These are phyloP conservation scores for Hypoxylon sp. DNA, from an alignment of 2,329 filamentous ascomycete genomes.

Conservation along the genomic window DNA sequence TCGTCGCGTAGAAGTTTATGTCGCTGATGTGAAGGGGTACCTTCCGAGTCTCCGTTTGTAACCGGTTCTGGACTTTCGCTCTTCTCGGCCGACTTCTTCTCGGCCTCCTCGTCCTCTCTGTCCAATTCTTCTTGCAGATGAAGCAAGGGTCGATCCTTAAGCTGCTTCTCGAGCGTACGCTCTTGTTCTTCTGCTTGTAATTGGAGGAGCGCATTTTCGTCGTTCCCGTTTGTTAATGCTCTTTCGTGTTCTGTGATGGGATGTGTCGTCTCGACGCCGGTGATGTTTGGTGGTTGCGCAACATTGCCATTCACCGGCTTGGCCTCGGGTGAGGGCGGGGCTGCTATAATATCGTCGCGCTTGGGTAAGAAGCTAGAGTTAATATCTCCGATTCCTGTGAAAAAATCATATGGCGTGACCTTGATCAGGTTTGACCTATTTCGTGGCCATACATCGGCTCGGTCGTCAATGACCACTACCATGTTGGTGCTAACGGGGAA, in stretches of 20 bases:
- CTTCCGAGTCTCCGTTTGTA: slow-evolving; percentile 51
- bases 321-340: slow-evolving; percentile 44
- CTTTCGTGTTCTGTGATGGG: slow-evolving; percentile 44
- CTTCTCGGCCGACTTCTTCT: slow-evolving; percentile 63
- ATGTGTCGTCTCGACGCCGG: slow-evolving; percentile 25
- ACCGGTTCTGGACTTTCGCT: slow-evolving; percentile 56
- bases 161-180: slow-evolving; percentile 87
- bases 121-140: slow-evolving; percentile 94
- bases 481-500: slow-evolving; percentile 99
- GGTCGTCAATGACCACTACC: slow-evolving; percentile 98
- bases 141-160: slow-evolving; percentile 89
- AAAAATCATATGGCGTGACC: slow-evolving; percentile 96
- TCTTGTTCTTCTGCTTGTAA: slow-evolving; percentile 89
- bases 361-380: slow-evolving; percentile 97
- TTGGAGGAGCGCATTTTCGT: slow-evolving; percentile 68
- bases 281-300: slow-evolving; percentile 25
- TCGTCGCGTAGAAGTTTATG: slow-evolving; percentile 90
- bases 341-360: slow-evolving; percentile 67
- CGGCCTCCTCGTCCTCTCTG: slow-evolving; percentile 80
- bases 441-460: slow-evolving; percentile 92
- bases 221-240: slow-evolving; percentile 43
- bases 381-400: slow-evolving; percentile 97
- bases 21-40: slow-evolving; percentile 59
- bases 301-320: slow-evolving; percentile 44
- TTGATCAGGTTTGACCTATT: slow-evolving; percentile 96